Base-by-base conservation (phyloP, 768 basidiomycete species). In the Podaxis sp. region DNA sequence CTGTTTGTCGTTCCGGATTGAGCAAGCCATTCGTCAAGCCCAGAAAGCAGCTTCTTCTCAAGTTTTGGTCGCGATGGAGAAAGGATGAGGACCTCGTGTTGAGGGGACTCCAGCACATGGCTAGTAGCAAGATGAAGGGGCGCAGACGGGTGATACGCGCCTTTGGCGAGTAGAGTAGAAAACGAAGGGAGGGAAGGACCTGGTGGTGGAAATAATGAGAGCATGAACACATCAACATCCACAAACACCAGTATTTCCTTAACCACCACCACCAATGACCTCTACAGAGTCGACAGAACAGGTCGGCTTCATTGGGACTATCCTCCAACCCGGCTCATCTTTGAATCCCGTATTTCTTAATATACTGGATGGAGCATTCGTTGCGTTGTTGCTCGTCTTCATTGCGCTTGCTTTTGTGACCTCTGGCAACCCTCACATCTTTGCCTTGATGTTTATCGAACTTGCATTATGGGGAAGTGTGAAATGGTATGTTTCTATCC, bases 301-400 rank as follows among this genome's bases (percentile, higher is more conserved):
- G 22, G 57, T 57, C n/a, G 69, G 74, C 15, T 82, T 89, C 68
- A 72, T 91, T 64, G 73, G 81, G 20, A 77, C 81, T 64, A 78
- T 95, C 62, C 79, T 95, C 13, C 82, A 77, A 54, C 90, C 92
- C 10, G 91, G 91, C 24, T 92, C 90, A 2, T 89, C 90, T 2
- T 75, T 91, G n/a, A 75, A 90, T 62, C 89, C 90, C 0, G 81
- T 78, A 0, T 91, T 91, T 71, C 80, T 91, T 1, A 72, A 86
- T 64, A 74, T 83, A 7, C 78, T 90, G 38, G 89, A 93, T 72
- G 78, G 75, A 53, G 81, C 85, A 17, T 89, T 94, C 66, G 67
- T 75, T 3, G 63, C 76, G 5, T 80, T 95, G 26, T 75, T 91
- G 28, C 56, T 85, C 20, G 82, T 91, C 8, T 81, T 94, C 22